Conservation (phyloP, 2,329 filamentous ascomycete genomes). For the Penicillium sp. region DNA sequence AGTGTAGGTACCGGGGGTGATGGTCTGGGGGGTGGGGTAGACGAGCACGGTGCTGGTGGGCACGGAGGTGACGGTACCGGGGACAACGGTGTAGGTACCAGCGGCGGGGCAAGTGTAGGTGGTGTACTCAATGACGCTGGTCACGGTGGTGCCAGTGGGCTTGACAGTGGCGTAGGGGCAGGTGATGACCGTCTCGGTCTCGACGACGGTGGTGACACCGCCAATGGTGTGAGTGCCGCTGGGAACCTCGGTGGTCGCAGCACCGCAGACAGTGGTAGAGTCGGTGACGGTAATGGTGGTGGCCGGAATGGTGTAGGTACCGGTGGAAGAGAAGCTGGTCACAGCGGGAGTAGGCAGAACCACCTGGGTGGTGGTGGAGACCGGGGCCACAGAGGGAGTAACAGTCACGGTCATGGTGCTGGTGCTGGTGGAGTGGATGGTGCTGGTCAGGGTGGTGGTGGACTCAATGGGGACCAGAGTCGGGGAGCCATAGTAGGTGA, state of each 20-base stretch:
- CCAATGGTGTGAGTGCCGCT: slow-evolving; percentile 69
- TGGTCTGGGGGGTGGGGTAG: slow-evolving; percentile 66
- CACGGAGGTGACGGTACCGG: slow-evolving; percentile 62
- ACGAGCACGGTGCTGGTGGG: slow-evolving; percentile 55
- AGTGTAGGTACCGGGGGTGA: slow-evolving; percentile 72
- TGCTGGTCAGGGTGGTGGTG: slow-evolving; percentile 34
- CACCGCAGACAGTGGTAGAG: slow-evolving; percentile 67
- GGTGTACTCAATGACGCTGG: slow-evolving; percentile 68
- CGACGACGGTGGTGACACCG: slow-evolving; percentile 71
- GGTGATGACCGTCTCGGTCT: slow-evolving; percentile 65
- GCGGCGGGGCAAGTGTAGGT: slow-evolving; percentile 72
- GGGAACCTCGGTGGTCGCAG: slow-evolving; percentile 63
- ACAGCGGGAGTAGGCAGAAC: slow-evolving; percentile 52
- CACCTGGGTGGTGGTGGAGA: slow-evolving; percentile 17
- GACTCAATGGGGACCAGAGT: slow-evolving; percentile 50
- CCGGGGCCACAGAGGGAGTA: slow-evolving; percentile 24
- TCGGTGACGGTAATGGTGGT: slow-evolving; percentile 69
- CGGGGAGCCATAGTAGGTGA: slow-evolving; percentile 67
- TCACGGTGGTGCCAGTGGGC: slow-evolving; percentile 60
- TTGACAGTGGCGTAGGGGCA: slow-evolving; percentile 70
- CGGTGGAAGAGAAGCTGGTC: slow-evolving; percentile 63
- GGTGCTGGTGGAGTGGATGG: slow-evolving; percentile 44
- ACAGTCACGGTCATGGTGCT: slow-evolving; percentile 42
- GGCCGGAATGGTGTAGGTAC: slow-evolving; percentile 74
- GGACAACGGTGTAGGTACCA: slow-evolving; percentile 75